phyloP scores from a whole-genome alignment of 208 protist genomes.

The Acanthamoeba royreba region DNA sequence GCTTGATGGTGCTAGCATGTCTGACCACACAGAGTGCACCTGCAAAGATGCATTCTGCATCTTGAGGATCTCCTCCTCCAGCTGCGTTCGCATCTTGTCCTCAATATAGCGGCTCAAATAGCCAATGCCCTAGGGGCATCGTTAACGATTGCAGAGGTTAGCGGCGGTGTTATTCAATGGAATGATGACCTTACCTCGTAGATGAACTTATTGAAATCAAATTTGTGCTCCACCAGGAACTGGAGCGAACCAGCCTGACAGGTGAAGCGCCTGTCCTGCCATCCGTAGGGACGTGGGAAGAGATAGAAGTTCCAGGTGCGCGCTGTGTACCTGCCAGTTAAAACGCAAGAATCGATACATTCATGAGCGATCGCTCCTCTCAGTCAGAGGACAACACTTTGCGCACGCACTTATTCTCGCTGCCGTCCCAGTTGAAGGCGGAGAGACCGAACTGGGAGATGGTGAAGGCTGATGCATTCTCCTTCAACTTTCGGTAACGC shows the following conservation, averaged over 20 bases:
- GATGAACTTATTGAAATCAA: slow-evolving; percentile 44
- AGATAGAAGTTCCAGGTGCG: slow-evolving; percentile 26
- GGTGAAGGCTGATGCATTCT: neutral
- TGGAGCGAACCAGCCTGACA: neutral
- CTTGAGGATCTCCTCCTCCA: neutral
- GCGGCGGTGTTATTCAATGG: too few species aligned
- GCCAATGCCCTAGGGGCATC: neutral
- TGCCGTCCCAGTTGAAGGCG: neutral
- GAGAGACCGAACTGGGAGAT: slow-evolving; percentile 5
- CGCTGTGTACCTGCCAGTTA: neutral
- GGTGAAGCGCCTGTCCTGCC: neutral
- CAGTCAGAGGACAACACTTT: neutral
- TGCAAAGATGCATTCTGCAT: neutral
- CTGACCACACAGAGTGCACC: neutral
- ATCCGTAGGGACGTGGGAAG: neutral
- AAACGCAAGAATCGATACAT: neutral
- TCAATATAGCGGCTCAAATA: neutral
- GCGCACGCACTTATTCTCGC: neutral
- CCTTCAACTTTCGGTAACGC: neutral
- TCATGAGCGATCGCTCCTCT: neutral
- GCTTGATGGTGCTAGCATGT: neutral
- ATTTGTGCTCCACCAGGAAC: slow-evolving; percentile 9
- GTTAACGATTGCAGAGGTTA: neutral
- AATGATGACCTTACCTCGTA: neutral
- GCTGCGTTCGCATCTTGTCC: neutral